Evolutionary conservation across 1,139 yeast species (phyloP).

Genomic region (Debaryomyces fabryi): DNA sequence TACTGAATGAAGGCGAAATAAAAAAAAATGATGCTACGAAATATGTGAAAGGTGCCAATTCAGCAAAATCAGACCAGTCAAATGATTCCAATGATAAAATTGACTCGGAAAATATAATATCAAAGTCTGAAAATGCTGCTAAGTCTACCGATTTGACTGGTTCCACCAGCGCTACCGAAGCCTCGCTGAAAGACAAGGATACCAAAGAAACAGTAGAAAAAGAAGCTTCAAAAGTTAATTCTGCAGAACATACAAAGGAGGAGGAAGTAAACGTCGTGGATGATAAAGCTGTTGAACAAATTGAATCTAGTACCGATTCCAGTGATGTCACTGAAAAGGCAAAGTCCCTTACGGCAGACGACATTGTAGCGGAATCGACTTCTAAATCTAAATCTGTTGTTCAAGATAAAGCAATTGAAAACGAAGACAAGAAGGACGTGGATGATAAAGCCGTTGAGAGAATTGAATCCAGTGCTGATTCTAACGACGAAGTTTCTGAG

Average conservation of each 20-base stretch:
- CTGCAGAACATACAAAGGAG: neutral
- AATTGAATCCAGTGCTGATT: neutral
- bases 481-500: neutral
- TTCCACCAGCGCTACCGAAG: neutral
- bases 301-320: neutral
- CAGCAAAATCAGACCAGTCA: neutral
- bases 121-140: neutral
- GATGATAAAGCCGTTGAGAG: neutral
- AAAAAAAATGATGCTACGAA: no score
- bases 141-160: neutral
- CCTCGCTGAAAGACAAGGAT: neutral
- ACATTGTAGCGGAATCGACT: neutral
- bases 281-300: neutral
- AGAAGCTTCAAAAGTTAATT: neutral
- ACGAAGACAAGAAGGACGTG: neutral
- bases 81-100: neutral
- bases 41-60: neutral
- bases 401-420: neutral
- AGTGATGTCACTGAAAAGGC: neutral
- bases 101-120: neutral
- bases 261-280: neutral
- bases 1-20: neutral
- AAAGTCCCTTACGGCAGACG: neutral
- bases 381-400: neutral
- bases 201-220: neutral